Evolutionary conservation across 345 rosid species (phyloP).

Genomic region (Trapa bicornis): DNA sequence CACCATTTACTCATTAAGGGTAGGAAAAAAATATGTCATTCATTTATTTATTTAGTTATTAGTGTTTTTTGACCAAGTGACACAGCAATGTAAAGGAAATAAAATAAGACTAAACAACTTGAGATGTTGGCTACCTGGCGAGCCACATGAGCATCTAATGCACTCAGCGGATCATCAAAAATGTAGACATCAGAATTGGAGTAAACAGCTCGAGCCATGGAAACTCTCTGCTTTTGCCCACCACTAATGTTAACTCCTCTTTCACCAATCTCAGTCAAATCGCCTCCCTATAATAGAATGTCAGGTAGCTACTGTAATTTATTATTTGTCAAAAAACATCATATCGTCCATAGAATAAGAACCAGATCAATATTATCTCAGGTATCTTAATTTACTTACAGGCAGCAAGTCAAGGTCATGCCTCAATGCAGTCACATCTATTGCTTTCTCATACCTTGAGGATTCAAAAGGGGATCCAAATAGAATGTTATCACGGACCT

Average conservation of each 20-base stretch:
- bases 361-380: neutral
- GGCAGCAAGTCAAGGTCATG: slow-evolving; percentile 92
- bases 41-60: neutral
- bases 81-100: neutral
- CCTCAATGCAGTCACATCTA: slow-evolving; percentile 79
- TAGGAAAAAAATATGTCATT: neutral
- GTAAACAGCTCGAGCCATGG: slow-evolving; percentile 96
- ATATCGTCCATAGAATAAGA: neutral
- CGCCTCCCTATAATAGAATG: slow-evolving; percentile 68
- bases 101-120: neutral
- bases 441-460: slow-evolving; percentile 62
- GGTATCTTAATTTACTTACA: slow-evolving; percentile 32
- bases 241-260: slow-evolving; percentile 99
- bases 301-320: neutral
- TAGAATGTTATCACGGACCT: slow-evolving; percentile 90
- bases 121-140: slow-evolving; percentile 51
- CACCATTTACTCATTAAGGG: neutral
- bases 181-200: slow-evolving; percentile 83
- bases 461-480: slow-evolving; percentile 81
- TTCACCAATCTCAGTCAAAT: slow-evolving; percentile 99
- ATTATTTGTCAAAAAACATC: neutral
- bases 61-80: neutral
- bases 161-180: slow-evolving; percentile 97
- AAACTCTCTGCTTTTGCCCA: slow-evolving; percentile 99
- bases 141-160: slow-evolving; percentile 95